Percentiles rank a stretch among this genome's conserved stretches.
These are phyloP conservation scores for Skeletonema potamos DNA, from an alignment of 108 stramenopile species.

Conservation along the genomic window DNA sequence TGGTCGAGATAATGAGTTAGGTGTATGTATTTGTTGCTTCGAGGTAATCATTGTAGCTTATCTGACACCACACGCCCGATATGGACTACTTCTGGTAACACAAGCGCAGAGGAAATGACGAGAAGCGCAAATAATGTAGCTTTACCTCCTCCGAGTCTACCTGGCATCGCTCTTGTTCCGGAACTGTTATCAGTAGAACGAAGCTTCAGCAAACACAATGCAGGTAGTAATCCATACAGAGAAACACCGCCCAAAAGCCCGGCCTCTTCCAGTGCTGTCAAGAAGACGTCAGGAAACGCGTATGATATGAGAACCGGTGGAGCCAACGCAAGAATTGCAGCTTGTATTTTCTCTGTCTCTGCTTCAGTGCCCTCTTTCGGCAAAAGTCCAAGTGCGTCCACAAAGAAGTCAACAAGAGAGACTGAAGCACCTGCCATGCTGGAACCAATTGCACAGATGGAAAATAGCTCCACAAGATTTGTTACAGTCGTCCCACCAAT, in stretches of 20 bases:
- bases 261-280: slow-evolving; percentile 43
- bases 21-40: not conserved
- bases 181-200: slow-evolving; percentile 4
- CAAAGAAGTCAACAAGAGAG: slow-evolving; percentile 48
- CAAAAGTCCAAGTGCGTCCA: slow-evolving; percentile 25
- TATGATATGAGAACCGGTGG: slow-evolving; percentile 40
- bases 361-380: not conserved
- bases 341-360: not conserved
- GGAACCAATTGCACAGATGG: slow-evolving; percentile 48
- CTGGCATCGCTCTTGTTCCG: slow-evolving; percentile 22
- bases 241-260: slow-evolving; percentile 45
- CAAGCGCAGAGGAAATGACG: slow-evolving; percentile 23
- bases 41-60: not conserved
- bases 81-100: slow-evolving; percentile 29
- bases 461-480: slow-evolving; percentile 44
- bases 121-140: slow-evolving; percentile 21
- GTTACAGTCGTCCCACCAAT: slow-evolving; percentile 17
- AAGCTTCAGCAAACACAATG: slow-evolving; percentile 34
- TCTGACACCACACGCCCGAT: not conserved
- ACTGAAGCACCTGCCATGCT: slow-evolving; percentile 57
- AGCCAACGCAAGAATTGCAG: slow-evolving; percentile 28
- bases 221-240: slow-evolving; percentile 46
- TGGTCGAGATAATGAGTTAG: not conserved
- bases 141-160: slow-evolving; percentile 36
- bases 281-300: slow-evolving; percentile 40